Evolutionary conservation across 495 filamentous ascomycete genomes (phyloP), one percentile per base, ranked within the genome.

Genomic region (Glarea lozoyensis): DNA sequence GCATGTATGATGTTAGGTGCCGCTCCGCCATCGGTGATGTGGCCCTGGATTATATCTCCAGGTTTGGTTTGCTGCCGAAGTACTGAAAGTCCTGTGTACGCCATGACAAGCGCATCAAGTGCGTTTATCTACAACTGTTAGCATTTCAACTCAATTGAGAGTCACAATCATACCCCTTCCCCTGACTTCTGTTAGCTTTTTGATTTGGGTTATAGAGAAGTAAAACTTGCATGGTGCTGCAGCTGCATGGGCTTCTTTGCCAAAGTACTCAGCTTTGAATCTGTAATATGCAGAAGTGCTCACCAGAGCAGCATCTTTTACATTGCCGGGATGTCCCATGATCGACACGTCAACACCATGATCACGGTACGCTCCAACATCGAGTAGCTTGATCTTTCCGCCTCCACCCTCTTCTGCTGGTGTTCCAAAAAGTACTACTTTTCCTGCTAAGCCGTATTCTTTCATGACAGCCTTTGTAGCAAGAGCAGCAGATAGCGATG

Each of bases 321-420:
- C 29, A 27, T 65, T 73, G 2, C 70, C 69, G 6, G 69, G 67
- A 56, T 78, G 81, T 30, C 76, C 72, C 59, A 84, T 80, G 24
- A 85, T 61, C 15, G 64, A 76, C 43, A 83, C 69, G 53, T 83
- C 78, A n/a, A 81, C 77, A 22, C 60, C 55, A 29, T 64, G 41
- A 12, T 66, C 66, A 23, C 70, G 60, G 57, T 81, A 84, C 3
- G 80, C 82, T 0, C 78, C 79, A 0, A 66, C 70, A 13, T 81
- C 55, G 21, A 84, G 65, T 6, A 85, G 65, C 32, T 70, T 73
- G 42, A 78, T 78, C 55, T 87, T 85, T 17, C 81, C 82, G 6
- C 80, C 80, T 10, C 79, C 78, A 13, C 73, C 60, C 39, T 86
- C 81, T 57, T 87, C 82, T 0, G 76, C 82, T 0, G 82, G 82